These are phyloP conservation scores for Candida fluviatilis DNA, from an alignment of 805 yeast genomes.

Conservation along the genomic window DNA sequence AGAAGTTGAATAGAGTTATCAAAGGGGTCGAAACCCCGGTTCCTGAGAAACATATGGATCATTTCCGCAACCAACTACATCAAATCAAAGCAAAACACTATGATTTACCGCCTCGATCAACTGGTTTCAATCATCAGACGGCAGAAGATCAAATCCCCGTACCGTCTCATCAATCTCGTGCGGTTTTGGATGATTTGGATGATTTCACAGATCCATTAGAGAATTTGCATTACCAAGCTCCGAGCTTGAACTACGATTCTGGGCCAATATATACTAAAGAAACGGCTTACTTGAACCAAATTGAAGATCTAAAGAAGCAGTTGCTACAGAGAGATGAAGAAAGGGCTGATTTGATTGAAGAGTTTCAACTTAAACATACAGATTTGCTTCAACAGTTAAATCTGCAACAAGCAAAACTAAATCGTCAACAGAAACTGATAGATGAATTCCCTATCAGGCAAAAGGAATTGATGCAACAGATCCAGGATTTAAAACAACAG, in stretches of 20 bases:
- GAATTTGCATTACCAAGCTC: neutral
- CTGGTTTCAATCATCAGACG: neutral
- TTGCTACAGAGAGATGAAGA: slow-evolving; percentile 3
- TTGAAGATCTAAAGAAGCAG: slow-evolving; percentile 5
- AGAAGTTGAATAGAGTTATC: slow-evolving; percentile 9
- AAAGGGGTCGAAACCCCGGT: neutral
- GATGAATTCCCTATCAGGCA: neutral
- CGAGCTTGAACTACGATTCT: too few relatives aligned
- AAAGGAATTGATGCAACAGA: neutral
- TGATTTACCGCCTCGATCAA: neutral
- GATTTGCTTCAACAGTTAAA: slow-evolving; percentile 2
- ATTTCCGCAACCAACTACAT: neutral
- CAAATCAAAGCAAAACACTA: slow-evolving; percentile 1
- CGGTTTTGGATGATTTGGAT: neutral
- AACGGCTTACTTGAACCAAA: too few relatives aligned
- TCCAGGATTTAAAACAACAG: neutral
- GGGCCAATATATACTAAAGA: too few relatives aligned
- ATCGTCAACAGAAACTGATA: neutral
- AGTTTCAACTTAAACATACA: slow-evolving; percentile 5
- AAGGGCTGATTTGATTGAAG: slow-evolving; percentile 7
- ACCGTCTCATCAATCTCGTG: too few relatives aligned
- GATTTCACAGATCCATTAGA: neutral
- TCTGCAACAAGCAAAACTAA: neutral
- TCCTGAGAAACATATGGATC: neutral
- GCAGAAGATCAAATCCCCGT: slow-evolving; percentile 2